Evolutionary conservation across 139 green algal genomes (phyloP), one percentile per base, ranked within the genome.

Genomic region (Pseudopediastrum boryanum): DNA sequence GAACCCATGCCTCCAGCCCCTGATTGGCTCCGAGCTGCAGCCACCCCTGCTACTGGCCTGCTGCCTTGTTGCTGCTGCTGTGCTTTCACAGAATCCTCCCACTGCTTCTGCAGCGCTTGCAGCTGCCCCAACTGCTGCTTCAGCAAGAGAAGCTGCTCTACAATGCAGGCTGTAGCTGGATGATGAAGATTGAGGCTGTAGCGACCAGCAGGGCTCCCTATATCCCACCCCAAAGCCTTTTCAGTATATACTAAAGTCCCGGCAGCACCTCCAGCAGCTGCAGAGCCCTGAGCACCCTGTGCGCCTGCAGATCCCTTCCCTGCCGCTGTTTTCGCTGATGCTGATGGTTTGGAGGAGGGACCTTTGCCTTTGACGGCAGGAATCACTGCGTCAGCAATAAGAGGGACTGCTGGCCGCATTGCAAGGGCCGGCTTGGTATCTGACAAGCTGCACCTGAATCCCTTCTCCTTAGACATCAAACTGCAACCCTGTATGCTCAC

Each of bases 391-490:
- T 66, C 23, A 21, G 48, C 48, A 58, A 21, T n/a, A n/a, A n/a
- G n/a, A n/a, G n/a, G n/a, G n/a, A n/a, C n/a, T n/a, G n/a, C n/a
- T n/a, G 73, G 29, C 7, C 31, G 33, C 23, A 70, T 6, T 7
- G 38, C 38, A 10, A 64, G 38, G n/a, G 25, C 65, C 23, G 61
- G 23, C 36, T 71, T 36, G 0, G 29, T 33, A 12, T 66, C 74
- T 25, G 44, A 39, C 74, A 81, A 43, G 41, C 74, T 64, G 44
- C 10, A 23, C 19, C 74, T 66, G 23, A 81, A 71, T 21, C 74
- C 74, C 25, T 66, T 73, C 33, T 81, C 74, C 13, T 63, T 72
- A 0, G 62, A 62, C 33, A 81, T 43, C n/a, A 81, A 19, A 27
- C 54, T 41, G 74, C 56, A 42, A 63, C 74, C 44, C 43, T 51